Evolutionary conservation across 306 rosid genomes (phyloP), one percentile per base, ranked within the genome.

Genomic region (Astragalus glycyphyllos): DNA sequence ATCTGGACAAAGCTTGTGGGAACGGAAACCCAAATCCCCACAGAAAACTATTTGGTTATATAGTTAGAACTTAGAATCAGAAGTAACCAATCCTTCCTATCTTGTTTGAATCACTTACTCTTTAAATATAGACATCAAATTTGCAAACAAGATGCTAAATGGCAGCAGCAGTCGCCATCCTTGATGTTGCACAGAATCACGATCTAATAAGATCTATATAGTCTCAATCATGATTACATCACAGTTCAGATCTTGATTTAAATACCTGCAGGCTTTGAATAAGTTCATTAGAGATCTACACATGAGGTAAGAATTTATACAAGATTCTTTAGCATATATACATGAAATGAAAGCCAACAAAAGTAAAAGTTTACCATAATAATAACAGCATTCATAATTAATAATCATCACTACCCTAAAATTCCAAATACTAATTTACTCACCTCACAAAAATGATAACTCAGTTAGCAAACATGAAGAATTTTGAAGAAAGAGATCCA

Each of bases 341-440:
- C 2, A 26, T 26, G 1, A 13, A 53, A 31, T 17, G 16, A 31
- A 58, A 40, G 29, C 32, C 50, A 68, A 8, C 1, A 68, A 4
- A 56, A 54, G 47, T 58, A 58, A 49, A 68, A 76, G 63, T 68
- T 68, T 76, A 68, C 55, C 55, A 34, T 47, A 56, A 63, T 2
- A 32, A 38, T 31, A 63, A 58, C 47, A 45, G 37, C 55, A 77
- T 32, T 42, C 34, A 50, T 7, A 7, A 72, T 69, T 45, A 7
- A 6, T 1, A 6, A 11, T 34, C n/a, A 49, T 49, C 12, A 49
- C 38, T 69, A 57, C 77, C 71, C 51, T 77, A 55, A 62, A 68
- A 13, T 16, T 53, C 55, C 9, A 42, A 31, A 62, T 48, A 68
- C 46, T 59, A 16, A n/a, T n/a, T n/a, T n/a, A n/a, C n/a, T n/a